Evolutionary conservation across 2,329 filamentous ascomycete genomes (phyloP), one percentile per base, ranked within the genome.

Genomic region (Catunica adiposa): DNA sequence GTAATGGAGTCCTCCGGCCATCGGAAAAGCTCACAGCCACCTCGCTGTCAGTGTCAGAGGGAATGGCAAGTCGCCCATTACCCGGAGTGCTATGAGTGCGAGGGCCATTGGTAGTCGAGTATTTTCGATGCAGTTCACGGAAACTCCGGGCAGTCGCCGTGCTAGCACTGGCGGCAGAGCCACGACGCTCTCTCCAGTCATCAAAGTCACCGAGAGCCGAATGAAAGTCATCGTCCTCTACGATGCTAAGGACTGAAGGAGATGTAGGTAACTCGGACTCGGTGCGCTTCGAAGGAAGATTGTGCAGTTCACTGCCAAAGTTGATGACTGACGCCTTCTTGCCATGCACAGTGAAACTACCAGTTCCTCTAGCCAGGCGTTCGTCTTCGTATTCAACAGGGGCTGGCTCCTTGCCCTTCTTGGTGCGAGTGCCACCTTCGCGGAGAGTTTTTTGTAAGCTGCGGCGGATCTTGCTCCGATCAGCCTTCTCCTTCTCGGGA

Each of bases 311-410:
- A n/a, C 83, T 82, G 7, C 89, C 89, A 65, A 98, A 94, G n/a
- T 87, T 94, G 62, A 98, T 87, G 56, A 98, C 86, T 1, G 89
- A 95, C 2, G 92, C 92, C 68, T 98, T 97, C 72, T 97, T 98
- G 59, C 92, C 90, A 64, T 98, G 92, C 3, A 98, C 83, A 3
- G 92, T 94, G 67, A 98, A 98, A 63, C 87, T 94, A 3, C 88
- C 88, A 11, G 86, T 80, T 11, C 84, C 84, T 51, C 92, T 81
- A 5, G 84, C 74, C 11, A 98, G 74, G 9, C 84, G 81, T 61
- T 87, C 84, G 38, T 84, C 71, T 69, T 77, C 63, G 60, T 67
- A 61, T 11, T 51, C 65, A 58, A 63, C 74, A 9, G 44, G 44
- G 7, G 46, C 48, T 22, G 57, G 54, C 52, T 94, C 88, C 64